Conservation (phyloP, 192 early-diverging fungal genomes). For the Backusella liffmaniae region DNA sequence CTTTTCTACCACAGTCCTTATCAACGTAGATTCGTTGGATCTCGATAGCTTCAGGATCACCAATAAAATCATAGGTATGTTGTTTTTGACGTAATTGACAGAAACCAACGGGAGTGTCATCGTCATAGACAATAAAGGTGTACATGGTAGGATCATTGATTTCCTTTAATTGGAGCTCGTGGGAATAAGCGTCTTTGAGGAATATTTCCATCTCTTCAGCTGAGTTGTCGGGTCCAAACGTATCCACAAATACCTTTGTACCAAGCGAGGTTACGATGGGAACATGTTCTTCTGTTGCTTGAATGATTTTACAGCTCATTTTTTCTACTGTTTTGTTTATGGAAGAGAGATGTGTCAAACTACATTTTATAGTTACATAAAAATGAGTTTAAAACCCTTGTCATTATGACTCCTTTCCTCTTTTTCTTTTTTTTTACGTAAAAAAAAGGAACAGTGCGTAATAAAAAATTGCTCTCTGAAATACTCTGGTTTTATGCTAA, state of each 20-base stretch:
- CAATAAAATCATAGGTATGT: neutral
- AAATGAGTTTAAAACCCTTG: no score
- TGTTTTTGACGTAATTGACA: slow-evolving; percentile 1
- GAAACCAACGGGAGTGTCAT: neutral
- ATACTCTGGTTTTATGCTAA: no score
- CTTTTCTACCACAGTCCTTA: neutral
- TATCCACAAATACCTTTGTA: neutral
- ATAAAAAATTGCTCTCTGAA: no score
- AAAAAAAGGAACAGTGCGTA: no score
- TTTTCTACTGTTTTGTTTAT: no score
- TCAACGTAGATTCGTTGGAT: slow-evolving; percentile 11
- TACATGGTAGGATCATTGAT: neutral
- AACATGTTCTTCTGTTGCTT: neutral
- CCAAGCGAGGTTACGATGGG: neutral
- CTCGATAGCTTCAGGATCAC: slow-evolving; percentile 6
- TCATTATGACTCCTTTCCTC: neutral
- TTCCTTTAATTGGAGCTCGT: neutral
- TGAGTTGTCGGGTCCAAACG: neutral
- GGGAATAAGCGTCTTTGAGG: neutral
- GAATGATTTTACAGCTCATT: neutral
- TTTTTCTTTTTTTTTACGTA: neutral
- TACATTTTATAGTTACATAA: no score
- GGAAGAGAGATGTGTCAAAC: no score
- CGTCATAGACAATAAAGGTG: neutral
- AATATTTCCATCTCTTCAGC: neutral